Percentiles rank a stretch among this genome's conserved stretches.
These are phyloP conservation scores for Raphidocelis subcapitata DNA, from an alignment of 139 green algal species.

Conservation along the genomic window DNA sequence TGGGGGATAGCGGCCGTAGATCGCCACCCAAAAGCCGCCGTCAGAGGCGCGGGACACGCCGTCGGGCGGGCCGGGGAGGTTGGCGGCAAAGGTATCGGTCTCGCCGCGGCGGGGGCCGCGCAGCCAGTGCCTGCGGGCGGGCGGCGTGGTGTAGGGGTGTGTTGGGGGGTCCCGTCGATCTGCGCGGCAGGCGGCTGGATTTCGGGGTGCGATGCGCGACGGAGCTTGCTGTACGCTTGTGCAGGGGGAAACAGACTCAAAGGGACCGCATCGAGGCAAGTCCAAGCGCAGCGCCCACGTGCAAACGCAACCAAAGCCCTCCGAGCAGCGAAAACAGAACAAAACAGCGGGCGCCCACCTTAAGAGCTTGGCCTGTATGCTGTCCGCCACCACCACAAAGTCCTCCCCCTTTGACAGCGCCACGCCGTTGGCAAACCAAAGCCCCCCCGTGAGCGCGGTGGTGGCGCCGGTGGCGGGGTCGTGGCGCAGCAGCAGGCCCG, in stretches of 20 bases:
- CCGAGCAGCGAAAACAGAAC: no score
- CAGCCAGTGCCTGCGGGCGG: constrained; percentile 68
- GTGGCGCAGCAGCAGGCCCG: constrained; percentile 65
- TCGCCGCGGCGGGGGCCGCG: constrained; percentile 57
- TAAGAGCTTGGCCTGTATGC: constrained; percentile 20
- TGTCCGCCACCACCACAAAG: constrained; percentile 63
- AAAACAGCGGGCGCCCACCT: no score
- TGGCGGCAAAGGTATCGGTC: constrained; percentile 48
- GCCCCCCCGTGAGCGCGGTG: constrained; percentile 34
- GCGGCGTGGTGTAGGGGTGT: no score
- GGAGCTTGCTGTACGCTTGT: no score
- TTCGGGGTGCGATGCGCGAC: no score
- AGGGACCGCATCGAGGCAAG: no score
- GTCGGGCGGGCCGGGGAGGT: constrained; percentile 73
- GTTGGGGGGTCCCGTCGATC: no score
- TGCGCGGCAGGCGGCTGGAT: no score
- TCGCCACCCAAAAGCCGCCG: constrained; percentile 54
- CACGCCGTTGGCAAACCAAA: constrained; percentile 81
- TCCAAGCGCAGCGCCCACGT: no score
- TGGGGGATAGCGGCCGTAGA: constrained; percentile 24
- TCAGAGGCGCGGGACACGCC: constrained; percentile 48
- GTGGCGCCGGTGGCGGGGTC: constrained; percentile 43
- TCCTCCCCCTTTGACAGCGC: constrained; percentile 57
- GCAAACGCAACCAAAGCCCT: no score
- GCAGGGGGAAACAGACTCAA: no score